Conservation (phyloP, 257 asterid species). For the Solanum clarkiae region DNA sequence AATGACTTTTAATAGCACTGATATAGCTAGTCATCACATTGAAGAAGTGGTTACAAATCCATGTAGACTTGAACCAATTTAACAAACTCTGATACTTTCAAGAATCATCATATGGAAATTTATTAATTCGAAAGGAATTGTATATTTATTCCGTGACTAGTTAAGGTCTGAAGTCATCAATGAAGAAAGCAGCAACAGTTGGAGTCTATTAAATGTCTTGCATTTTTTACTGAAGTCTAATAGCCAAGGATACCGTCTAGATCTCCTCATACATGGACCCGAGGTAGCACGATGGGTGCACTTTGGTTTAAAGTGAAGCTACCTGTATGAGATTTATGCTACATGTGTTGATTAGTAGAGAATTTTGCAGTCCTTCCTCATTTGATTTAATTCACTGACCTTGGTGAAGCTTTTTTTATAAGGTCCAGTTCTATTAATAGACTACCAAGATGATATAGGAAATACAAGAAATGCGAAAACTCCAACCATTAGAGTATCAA, state of each 20-base stretch:
- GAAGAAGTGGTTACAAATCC: not conserved
- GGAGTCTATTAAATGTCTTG: not conserved
- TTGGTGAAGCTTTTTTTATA: not conserved
- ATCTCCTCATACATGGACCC: not conserved
- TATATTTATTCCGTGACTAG: not conserved
- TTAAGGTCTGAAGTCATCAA: not conserved
- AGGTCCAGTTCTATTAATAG: not conserved
- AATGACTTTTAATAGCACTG: not conserved
- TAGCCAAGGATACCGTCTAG: not conserved
- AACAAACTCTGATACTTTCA: not conserved
- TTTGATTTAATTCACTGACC: not conserved
- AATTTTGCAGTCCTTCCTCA: not conserved
- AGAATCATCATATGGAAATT: not conserved
- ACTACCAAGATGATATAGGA: not conserved
- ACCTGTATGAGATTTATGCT: not conserved
- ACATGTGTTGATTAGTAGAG: not conserved
- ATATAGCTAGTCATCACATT: not conserved
- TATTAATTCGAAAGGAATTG: not conserved
- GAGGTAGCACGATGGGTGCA: not conserved
- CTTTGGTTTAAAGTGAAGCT: not conserved
- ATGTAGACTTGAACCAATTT: not conserved
- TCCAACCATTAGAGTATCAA: not conserved
- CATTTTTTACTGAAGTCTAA: not conserved
- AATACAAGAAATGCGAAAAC: not conserved
- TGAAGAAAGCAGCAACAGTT: not conserved